Evolutionary conservation across 257 asterid genomes (phyloP).

Genomic region (Cynanchum wilfordii): DNA sequence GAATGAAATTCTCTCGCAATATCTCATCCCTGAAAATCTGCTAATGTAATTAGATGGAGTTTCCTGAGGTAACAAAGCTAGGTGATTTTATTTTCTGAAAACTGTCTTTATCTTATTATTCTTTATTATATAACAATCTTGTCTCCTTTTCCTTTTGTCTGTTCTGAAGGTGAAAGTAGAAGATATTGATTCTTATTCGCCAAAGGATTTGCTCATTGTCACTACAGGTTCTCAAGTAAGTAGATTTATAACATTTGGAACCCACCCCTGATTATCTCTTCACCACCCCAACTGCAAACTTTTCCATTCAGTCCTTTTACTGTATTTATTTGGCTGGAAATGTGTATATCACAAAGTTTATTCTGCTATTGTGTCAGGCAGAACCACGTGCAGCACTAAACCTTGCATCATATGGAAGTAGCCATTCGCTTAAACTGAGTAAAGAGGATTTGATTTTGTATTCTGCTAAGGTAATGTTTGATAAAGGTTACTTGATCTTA

Average conservation of each 20-base stretch:
- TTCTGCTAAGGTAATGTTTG: conserved; percentile 84
- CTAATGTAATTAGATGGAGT: background rate
- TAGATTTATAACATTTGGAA: conserved; percentile 10
- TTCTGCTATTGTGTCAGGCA: conserved; percentile 60
- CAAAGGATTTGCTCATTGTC: conserved; percentile 92
- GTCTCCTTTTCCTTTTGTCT: background rate
- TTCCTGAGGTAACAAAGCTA: background rate
- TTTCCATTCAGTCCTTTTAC: conserved; percentile 12
- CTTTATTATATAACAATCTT: background rate
- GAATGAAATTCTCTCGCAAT: background rate
- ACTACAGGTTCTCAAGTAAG: conserved; percentile 99
- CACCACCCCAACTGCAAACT: background rate
- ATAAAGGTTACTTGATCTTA: background rate
- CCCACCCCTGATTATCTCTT: background rate
- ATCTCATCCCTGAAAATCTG: background rate
- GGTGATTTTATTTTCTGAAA: background rate
- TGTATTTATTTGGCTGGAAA: conserved; percentile 15
- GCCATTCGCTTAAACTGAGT: conserved; percentile 87
- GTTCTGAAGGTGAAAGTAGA: conserved; percentile 75
- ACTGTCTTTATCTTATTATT: background rate
- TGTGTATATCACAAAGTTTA: conserved; percentile 21
- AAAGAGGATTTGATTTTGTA: conserved; percentile 84
- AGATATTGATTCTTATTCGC: conserved; percentile 94
- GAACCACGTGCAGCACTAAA: conserved; percentile 99
- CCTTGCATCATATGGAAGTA: conserved; percentile 95